These are phyloP conservation scores for Apiospora aurea DNA, from an alignment of 2,329 filamentous ascomycete species.

Conservation along the genomic window DNA sequence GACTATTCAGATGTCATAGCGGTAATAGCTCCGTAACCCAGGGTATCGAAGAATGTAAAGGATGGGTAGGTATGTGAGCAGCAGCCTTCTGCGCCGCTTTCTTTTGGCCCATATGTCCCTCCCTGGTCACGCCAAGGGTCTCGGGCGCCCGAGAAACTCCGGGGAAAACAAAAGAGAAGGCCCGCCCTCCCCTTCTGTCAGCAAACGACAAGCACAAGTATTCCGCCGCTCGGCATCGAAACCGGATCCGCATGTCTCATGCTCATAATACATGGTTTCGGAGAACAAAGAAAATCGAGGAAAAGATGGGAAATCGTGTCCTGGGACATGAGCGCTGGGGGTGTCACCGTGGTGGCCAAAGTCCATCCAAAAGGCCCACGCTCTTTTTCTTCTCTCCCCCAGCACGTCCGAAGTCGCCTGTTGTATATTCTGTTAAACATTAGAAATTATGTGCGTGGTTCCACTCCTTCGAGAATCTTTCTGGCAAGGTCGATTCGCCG, in stretches of 20 bases:
- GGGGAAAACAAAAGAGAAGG: not conserved
- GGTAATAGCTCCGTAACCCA: not conserved
- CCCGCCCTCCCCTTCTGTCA: not conserved
- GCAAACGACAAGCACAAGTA: constrained; percentile 10
- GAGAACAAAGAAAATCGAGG: constrained; percentile 9
- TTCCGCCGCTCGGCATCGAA: constrained; percentile 9
- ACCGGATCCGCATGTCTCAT: constrained; percentile 20
- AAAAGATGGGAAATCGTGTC: not conserved
- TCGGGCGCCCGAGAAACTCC: constrained; percentile 9
- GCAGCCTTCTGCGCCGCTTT: not conserved
- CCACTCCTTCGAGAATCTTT: constrained; percentile 74
- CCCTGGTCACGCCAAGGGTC: not conserved
- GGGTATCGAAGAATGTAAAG: constrained; percentile 20
- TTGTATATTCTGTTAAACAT: constrained; percentile 9
- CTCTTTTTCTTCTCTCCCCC: not conserved
- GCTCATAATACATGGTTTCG: constrained; percentile 19
- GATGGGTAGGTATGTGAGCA: not conserved
- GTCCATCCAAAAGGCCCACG: not conserved
- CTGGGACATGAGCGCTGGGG: not conserved
- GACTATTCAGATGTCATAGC: not conserved
- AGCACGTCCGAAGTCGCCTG: not conserved
- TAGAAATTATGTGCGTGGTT: constrained; percentile 43
- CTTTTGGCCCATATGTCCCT: not conserved
- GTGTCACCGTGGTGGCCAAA: not conserved
- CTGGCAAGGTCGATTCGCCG: constrained; percentile 78